phyloP scores from a whole-genome alignment of 2,329 filamentous ascomycete species.

The Karstenula rhodostoma region DNA sequence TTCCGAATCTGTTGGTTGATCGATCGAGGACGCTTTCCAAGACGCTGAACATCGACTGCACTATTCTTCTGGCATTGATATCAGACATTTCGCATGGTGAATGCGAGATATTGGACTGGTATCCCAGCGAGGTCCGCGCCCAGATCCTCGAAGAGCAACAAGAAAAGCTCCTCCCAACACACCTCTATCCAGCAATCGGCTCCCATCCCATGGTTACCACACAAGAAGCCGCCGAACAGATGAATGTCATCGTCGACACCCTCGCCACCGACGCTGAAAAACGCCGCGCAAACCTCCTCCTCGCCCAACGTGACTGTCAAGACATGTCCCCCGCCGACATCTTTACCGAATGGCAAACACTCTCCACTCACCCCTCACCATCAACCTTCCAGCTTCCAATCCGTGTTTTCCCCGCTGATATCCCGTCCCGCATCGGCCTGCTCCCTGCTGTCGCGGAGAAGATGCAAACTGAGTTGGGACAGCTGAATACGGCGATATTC shows the following conservation, averaged over 20 bases:
- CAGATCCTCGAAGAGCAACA: constrained; percentile 72
- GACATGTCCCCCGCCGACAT: constrained; percentile 25
- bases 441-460: constrained; percentile 57
- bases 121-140: constrained; percentile 35
- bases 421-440: constrained; percentile 42
- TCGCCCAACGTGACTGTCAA: constrained; percentile 54
- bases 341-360: constrained; percentile 36
- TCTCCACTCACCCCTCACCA: constrained; percentile 65
- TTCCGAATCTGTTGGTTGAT: constrained; percentile 49
- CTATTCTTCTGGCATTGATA: constrained; percentile 74
- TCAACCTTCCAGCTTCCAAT: constrained; percentile 68
- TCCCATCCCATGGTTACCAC: constrained; percentile 70
- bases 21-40: constrained; percentile 50
- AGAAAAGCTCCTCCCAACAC: constrained; percentile 66
- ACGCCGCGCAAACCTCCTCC: constrained; percentile 65
- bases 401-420: constrained; percentile 58
- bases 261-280: constrained; percentile 55
- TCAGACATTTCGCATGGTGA: constrained; percentile 74
- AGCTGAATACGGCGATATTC: constrained; percentile 74
- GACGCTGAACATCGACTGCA: constrained; percentile 70
- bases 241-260: constrained; percentile 56
- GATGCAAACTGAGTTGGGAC: constrained; percentile 60
- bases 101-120: constrained; percentile 57
- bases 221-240: constrained; percentile 68
- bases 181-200: constrained; percentile 69